Percentiles rank a stretch among this genome's conserved stretches.
Evolutionary conservation across 1,284 basidiomycete genomes (phyloP).

Genomic region (Puccinia horiana): DNA sequence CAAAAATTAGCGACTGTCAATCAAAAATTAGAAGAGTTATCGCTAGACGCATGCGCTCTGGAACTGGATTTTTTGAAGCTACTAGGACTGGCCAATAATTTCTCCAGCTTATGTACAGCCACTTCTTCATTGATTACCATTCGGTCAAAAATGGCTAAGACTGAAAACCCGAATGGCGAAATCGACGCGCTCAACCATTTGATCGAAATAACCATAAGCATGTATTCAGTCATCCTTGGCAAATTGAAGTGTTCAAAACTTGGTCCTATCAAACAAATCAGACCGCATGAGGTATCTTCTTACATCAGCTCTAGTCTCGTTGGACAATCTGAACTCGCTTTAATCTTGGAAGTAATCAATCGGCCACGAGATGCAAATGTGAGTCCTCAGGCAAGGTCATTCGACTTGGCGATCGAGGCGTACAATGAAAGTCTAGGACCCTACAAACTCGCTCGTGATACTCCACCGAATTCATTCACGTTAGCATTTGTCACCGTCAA

Average conservation of each 20-base stretch:
- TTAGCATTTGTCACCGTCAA: neutral
- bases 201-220: neutral
- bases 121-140: neutral
- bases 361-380: neutral
- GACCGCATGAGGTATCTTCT: slow-evolving; percentile 14
- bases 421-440: slow-evolving; percentile 30
- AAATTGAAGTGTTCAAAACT: slow-evolving; percentile 2
- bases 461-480: neutral
- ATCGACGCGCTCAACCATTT: slow-evolving; percentile 1
- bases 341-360: slow-evolving; percentile 11
- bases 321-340: slow-evolving; percentile 35
- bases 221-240: neutral
- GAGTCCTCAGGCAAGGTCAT: neutral
- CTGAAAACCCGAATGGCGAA: neutral
- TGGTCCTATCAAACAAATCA: slow-evolving; percentile 23
- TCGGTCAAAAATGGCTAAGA: neutral
- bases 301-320: slow-evolving; percentile 37
- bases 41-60: neutral
- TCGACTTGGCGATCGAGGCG: slow-evolving; percentile 25
- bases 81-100: slow-evolving; percentile 23
- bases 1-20: neutral
- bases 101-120: slow-evolving; percentile 25
- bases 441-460: neutral
- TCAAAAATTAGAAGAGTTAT: slow-evolving; percentile 20
- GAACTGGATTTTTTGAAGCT: slow-evolving; percentile 22